Base-by-base conservation (phyloP, 768 basidiomycete genomes). In the Chiua virens region DNA sequence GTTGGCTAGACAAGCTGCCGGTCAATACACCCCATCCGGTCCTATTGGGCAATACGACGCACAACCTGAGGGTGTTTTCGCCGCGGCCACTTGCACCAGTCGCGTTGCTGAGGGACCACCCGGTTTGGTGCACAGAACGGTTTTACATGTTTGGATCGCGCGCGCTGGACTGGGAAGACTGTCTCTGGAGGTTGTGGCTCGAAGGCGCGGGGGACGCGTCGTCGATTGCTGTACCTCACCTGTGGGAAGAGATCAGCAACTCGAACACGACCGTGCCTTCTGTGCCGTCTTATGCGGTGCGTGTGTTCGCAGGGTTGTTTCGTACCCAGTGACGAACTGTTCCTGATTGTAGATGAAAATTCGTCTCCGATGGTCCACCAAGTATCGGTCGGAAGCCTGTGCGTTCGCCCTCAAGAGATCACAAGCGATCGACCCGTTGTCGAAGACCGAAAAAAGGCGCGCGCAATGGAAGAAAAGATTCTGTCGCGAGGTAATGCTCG, bases 111-210 rank as follows among this genome's bases (percentile, higher is more conserved):
- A 73, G 58, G 59, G 70, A 81, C 56, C 68, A 80, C 54, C 70
- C 75, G 1, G 60, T 78, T 9, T 87, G 85, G 85, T 87, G 85
- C 56, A 75, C 79, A 2, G 84, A 86, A 51, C 75, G 83, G 34
- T 71, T 77, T 49, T 79, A 81, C 52, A 56, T 75, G 17, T 62
- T 67, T 41, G 64, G 67, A 30, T 74, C 77, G 21, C 80, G 82
- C 20, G 52, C 57, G 1, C 64, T 73, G 4, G 82, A 85, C 51
- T 87, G 85, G 85, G 71, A 75, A 30, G 81, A 83, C 51, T 87
- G 85, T 61, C 65, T 86, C 14, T 87, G 85, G 84, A 80, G 82
- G 57, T 52, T 85, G 50, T 79, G 79, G 72, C 71, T 86, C 23
- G 78, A 82, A 49, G 76, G 72, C 48, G 75, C 74, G 32, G 83